These are phyloP conservation scores for Ceratorhiza oryzae-sativae DNA, from an alignment of 1,284 basidiomycete genomes.

Conservation along the genomic window DNA sequence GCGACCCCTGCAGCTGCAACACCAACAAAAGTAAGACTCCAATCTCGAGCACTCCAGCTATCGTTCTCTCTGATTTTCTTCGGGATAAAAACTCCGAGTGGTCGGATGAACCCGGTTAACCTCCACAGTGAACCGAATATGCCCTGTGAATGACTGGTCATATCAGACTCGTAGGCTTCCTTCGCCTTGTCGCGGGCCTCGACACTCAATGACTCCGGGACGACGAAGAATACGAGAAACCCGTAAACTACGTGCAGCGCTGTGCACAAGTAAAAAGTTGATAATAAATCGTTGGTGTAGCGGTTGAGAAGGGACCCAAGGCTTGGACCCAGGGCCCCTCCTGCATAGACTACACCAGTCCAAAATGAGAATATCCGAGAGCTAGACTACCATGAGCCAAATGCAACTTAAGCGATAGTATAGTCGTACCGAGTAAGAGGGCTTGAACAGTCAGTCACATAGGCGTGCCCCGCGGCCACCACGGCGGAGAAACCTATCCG, in stretches of 20 bases:
- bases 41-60: slow-evolving; percentile 57
- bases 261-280: slow-evolving; percentile 75
- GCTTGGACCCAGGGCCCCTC: slow-evolving; percentile 76
- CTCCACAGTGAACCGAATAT: slow-evolving; percentile 36
- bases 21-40: slow-evolving; percentile 70
- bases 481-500: slow-evolving; percentile 59
- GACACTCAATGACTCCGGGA: slow-evolving; percentile 76
- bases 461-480: slow-evolving; percentile 65
- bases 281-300: slow-evolving; percentile 63
- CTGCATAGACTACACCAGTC: slow-evolving; percentile 68
- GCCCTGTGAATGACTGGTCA: slow-evolving; percentile 6
- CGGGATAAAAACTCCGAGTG: slow-evolving; percentile 72
- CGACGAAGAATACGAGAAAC: slow-evolving; percentile 61
- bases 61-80: slow-evolving; percentile 50
- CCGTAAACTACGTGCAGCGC: slow-evolving; percentile 60
- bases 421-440: slow-evolving; percentile 54
- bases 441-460: slow-evolving; percentile 66
- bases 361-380: slow-evolving; percentile 69
- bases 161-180: slow-evolving; percentile 40
- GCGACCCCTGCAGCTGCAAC: slow-evolving; percentile 50
- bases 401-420: background rate
- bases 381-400: background rate
- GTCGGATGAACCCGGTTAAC: slow-evolving; percentile 61
- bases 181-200: slow-evolving; percentile 36
- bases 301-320: slow-evolving; percentile 71